Evolutionary conservation across 2,329 filamentous ascomycete genomes (phyloP), one percentile per base, ranked within the genome.

Genomic region (Sarocladium oryzae): DNA sequence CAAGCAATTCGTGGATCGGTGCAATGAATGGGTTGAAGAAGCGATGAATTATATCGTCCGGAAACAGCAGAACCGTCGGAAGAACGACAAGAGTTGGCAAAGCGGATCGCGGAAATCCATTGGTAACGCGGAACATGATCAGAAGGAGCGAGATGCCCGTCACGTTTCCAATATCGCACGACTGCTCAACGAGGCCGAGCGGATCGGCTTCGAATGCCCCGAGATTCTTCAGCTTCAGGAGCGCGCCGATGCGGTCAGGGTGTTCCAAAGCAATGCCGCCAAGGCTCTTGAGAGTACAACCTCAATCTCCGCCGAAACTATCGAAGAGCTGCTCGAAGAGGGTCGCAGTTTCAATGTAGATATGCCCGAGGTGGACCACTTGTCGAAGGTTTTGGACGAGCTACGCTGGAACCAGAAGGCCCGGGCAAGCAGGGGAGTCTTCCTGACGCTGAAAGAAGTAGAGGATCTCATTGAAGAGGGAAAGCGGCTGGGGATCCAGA

Each of bases 11-110:
- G 93, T 99, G 66, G 90, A 96, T 60, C 86, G 89, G 62, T 97
- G 93, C 74, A 95, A 96, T 68, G 90, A 95, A 65, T 96, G 95
- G 88, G 89, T 96, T 56, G 93, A 97, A 62, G 92, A 97, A 71
- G 93, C 93, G 57, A 93, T 89, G 62, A 91, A 88, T 64, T 99
- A 95, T 73, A 96, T 91, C 62, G 91, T 93, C 53, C 88, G 93
- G 60, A 99, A 99, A 73, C 92, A 96, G 72, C 92, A 96, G 69
- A 95, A 95, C 63, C 87, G 93, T 56, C 89, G 92, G 55, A 97
- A 97, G 70, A 95, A 87, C 67, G 92, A 96, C 62, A 93, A 89
- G 63, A 81, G 81, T 40, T 93, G 87, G 82, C 87, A 89, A 57
- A 85, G 82, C 61, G 80, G 84, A 51, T 81, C 80, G 59, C 77